These are phyloP conservation scores for Monosporascus sp. DNA, from an alignment of 2,329 filamentous ascomycete species.

Conservation along the genomic window DNA sequence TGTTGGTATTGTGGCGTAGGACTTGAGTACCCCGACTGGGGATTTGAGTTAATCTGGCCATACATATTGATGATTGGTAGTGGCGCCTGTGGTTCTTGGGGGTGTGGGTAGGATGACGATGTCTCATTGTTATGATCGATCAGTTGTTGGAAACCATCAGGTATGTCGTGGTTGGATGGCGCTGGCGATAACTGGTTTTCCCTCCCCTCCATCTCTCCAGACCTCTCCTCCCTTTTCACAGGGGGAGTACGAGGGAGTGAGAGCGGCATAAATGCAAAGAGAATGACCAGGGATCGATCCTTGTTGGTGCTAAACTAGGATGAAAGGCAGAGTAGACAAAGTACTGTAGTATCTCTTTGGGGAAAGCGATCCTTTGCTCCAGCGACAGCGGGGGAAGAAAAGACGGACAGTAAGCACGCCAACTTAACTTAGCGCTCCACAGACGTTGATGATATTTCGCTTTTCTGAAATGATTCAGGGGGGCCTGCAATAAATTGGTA, in stretches of 20 bases:
- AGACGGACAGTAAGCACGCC: background rate
- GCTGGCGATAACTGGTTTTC: conserved; percentile 38
- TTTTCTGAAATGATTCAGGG: no score
- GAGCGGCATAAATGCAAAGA: background rate
- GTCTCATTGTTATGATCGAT: conserved; percentile 35
- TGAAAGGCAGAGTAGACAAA: background rate
- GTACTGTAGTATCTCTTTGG: background rate
- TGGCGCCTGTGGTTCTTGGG: conserved; percentile 14
- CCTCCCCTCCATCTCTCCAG: conserved; percentile 21
- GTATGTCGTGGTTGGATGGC: conserved; percentile 32
- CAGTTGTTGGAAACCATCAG: conserved; percentile 37
- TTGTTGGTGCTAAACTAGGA: background rate
- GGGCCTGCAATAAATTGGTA: no score
- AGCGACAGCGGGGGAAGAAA: background rate
- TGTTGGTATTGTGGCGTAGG: conserved; percentile 26
- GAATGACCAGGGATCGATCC: background rate
- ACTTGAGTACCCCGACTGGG: conserved; percentile 32
- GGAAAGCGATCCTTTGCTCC: background rate
- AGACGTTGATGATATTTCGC: no score
- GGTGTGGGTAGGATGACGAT: conserved; percentile 16
- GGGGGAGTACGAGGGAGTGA: background rate
- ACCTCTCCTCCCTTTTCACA: conserved; percentile 1
- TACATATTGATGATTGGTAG: conserved; percentile 22
- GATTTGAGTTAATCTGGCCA: conserved; percentile 28
- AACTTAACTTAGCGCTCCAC: no score